Evolutionary conservation across 2,329 filamentous ascomycete genomes (phyloP).

Genomic region (Exophiala bonariae): DNA sequence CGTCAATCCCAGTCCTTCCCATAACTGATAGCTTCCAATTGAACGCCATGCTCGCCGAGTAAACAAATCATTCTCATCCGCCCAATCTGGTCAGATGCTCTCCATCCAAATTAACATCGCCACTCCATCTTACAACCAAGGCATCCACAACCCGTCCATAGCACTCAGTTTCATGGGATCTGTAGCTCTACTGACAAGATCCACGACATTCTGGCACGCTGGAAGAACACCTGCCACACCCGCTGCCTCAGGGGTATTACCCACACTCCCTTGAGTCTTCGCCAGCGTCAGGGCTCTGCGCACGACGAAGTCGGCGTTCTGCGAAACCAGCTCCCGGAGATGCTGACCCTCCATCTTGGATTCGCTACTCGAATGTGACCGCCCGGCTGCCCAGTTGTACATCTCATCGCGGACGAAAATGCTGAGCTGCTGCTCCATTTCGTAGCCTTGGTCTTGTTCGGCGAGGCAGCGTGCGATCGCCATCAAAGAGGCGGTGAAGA

Average conservation of each 20-base stretch:
- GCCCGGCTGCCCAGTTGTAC: slow-evolving; percentile 89
- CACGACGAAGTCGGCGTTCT: slow-evolving; percentile 87
- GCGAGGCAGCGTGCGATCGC: slow-evolving; percentile 92
- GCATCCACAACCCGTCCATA: slow-evolving; percentile 96
- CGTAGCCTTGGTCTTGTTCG: slow-evolving; percentile 67
- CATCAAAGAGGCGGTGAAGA: slow-evolving; percentile 95
- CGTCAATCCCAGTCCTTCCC: too few relatives aligned
- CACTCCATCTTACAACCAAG: slow-evolving; percentile 65
- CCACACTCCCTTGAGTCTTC: slow-evolving; percentile 49
- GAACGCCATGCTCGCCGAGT: too few relatives aligned
- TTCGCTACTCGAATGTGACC: slow-evolving; percentile 15
- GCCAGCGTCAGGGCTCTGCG: slow-evolving; percentile 86
- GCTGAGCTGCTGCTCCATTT: slow-evolving; percentile 91
- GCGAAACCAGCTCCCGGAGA: slow-evolving; percentile 75
- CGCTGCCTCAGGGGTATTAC: slow-evolving; percentile 1
- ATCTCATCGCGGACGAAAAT: slow-evolving; percentile 98
- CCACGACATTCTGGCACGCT: slow-evolving; percentile 95
- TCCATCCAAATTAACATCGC: too few relatives aligned
- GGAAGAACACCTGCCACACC: slow-evolving; percentile 66
- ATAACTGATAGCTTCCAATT: too few relatives aligned
- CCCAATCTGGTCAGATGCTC: too few relatives aligned
- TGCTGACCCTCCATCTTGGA: slow-evolving; percentile 63
- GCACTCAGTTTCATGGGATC: slow-evolving; percentile 86
- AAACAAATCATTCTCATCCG: too few relatives aligned
- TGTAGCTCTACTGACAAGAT: slow-evolving; percentile 87